phyloP scores from a whole-genome alignment of 768 basidiomycete species.

The Tricholoma bakamatsutake region DNA sequence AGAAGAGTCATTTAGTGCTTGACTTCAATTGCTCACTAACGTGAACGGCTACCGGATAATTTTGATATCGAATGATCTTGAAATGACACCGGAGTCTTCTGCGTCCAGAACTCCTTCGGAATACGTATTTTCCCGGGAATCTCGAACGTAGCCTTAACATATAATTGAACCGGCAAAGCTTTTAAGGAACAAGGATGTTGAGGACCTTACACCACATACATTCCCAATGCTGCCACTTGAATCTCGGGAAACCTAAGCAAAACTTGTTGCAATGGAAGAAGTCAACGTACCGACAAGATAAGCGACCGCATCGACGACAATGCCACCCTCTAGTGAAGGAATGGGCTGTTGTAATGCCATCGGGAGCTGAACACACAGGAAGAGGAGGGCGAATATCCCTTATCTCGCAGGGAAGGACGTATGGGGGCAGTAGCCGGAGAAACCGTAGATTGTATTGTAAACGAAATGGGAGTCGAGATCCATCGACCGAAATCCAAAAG shows the following conservation, averaged over 20 bases:
- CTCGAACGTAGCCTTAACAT: conserved; percentile 15
- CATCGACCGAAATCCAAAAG: conserved; percentile 44
- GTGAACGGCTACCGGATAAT: conserved; percentile 23
- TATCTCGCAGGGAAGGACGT: conserved; percentile 27
- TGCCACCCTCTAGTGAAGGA: conserved; percentile 63
- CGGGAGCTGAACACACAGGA: conserved; percentile 20
- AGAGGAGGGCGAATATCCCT: conserved; percentile 33
- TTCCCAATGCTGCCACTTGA: conserved; percentile 71
- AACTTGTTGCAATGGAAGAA: not conserved
- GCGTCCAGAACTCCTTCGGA: conserved; percentile 31
- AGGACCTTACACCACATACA: conserved; percentile 55
- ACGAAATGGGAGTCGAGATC: conserved; percentile 22
- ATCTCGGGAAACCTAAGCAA: conserved; percentile 32
- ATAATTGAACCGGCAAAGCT: not conserved
- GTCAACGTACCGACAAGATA: conserved; percentile 60
- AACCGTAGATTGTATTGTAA: conserved; percentile 48
- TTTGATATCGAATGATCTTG: conserved; percentile 25
- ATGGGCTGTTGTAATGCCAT: conserved; percentile 45
- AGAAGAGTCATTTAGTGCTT: not conserved
- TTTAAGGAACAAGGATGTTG: not conserved
- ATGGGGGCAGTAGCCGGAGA: conserved; percentile 29
- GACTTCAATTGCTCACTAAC: not conserved
- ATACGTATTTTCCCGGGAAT: conserved; percentile 24
- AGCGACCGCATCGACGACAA: conserved; percentile 60
- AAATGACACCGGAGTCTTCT: conserved; percentile 24